These are phyloP conservation scores for Kazachstania taianensis DNA, from an alignment of 805 yeast genomes.

Conservation along the genomic window DNA sequence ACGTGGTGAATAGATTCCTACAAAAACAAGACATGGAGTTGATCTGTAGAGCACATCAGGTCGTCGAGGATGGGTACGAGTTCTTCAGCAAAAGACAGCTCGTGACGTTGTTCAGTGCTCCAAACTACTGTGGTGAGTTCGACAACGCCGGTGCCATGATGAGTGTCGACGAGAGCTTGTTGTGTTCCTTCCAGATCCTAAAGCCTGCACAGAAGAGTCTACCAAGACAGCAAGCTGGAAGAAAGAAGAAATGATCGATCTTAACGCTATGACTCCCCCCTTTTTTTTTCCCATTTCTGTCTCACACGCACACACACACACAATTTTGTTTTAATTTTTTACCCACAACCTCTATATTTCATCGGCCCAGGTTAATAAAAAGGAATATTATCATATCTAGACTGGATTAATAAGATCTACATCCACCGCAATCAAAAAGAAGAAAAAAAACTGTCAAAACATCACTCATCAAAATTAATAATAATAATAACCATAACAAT, in stretches of 20 bases:
- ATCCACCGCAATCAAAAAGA: too few relatives aligned
- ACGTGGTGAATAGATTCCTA: constrained; percentile 89
- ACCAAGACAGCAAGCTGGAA: constrained; percentile 30
- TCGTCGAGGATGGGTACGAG: constrained; percentile 98
- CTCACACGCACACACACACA: too few relatives aligned
- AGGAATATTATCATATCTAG: too few relatives aligned
- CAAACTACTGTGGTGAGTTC: constrained; percentile 97
- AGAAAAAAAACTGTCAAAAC: too few relatives aligned
- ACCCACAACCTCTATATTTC: too few relatives aligned
- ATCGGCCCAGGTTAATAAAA: too few relatives aligned
- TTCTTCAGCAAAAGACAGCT: constrained; percentile 92
- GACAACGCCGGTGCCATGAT: constrained; percentile 99
- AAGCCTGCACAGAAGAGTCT: constrained; percentile 88
- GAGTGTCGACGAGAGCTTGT: constrained; percentile 93
- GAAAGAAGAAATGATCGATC: constrained; percentile 25
- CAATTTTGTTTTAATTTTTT: too few relatives aligned
- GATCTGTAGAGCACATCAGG: constrained; percentile 98
- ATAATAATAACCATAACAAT: too few relatives aligned
- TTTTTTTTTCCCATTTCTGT: too few relatives aligned
- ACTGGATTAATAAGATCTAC: too few relatives aligned
- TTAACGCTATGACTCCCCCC: too few relatives aligned
- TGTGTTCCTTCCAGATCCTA: constrained; percentile 92
- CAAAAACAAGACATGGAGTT: constrained; percentile 97
- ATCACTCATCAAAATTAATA: too few relatives aligned
- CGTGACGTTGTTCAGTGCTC: constrained; percentile 92